Evolutionary conservation across 345 rosid genomes (phyloP), one percentile per base, ranked within the genome.

Genomic region (Eucalyptus regnans): DNA sequence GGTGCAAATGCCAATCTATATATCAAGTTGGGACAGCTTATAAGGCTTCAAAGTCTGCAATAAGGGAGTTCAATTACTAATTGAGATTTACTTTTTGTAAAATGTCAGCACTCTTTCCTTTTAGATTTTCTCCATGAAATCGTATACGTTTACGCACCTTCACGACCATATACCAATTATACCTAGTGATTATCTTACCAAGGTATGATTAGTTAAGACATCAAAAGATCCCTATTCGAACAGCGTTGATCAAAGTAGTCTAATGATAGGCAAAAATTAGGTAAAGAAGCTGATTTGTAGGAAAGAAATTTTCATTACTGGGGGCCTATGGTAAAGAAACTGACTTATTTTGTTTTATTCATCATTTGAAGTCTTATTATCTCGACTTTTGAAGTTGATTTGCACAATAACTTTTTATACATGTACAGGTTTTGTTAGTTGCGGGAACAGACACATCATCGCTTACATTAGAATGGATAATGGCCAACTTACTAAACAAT

Each of bases 361-460:
- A 37, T 15, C 41, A 50, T 44, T 86, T 27, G 23, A 12, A 52
- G 43, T 50, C 37, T 50, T 48, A 51, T 8, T 50, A 31, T 51
- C 17, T 86, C 15, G 15, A 86, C 64, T 76, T 23, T 44, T 12
- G 43, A 10, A 76, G 46, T 37, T 20, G 48, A 76, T 76, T 20
- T 37, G 22, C 27, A 37, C 46, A 37, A 71, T 76, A 37, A 76
- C 83, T 76, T 76, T 22, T 76, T 76, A 52, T 86, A 8, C 62
- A 31, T 86, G 62, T 52, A 9, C 84, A 80, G 87, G 84, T 86
- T 12, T 64, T 94, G 49, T 14, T 95, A 27, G 18, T 89, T 23
- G 96, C 93, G 1, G 96, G 95, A 60, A 92, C 96, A 3, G 94
- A 93, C 68, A 94, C 95, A 1, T 52, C 94, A 1, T 88, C 91